Conservation (phyloP, 2,329 filamentous ascomycete species). For the Mycosphaerelloides madeirae region DNA sequence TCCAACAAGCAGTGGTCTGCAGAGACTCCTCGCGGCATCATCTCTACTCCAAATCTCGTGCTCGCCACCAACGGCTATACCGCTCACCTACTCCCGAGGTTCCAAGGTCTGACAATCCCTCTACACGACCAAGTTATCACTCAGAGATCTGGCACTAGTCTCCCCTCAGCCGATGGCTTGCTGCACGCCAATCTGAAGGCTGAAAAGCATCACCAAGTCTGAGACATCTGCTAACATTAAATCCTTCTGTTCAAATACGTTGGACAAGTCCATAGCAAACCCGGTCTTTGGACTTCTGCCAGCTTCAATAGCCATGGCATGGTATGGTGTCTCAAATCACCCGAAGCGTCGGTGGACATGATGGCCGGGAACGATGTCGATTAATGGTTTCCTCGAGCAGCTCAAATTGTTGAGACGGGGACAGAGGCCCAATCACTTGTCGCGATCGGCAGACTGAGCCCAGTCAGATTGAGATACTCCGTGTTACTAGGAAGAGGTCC, state of each 20-base stretch:
- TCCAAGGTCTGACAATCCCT: not conserved
- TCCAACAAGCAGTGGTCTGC: not conserved
- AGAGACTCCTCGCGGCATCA: not conserved
- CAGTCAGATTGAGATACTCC: no score
- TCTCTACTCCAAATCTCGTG: not conserved
- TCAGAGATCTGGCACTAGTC: not conserved
- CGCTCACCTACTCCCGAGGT: not conserved
- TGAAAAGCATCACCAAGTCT: no score
- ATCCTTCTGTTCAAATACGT: no score
- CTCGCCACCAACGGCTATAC: constrained; percentile 1
- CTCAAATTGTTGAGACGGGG: not conserved
- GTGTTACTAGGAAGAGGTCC: no score
- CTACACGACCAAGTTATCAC: not conserved
- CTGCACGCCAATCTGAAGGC: no score
- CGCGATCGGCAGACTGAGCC: not conserved
- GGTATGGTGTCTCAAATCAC: not conserved
- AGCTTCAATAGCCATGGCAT: not conserved
- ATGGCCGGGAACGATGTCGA: not conserved
- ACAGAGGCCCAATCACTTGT: not conserved
- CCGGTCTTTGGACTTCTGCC: not conserved
- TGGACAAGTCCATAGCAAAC: not conserved
- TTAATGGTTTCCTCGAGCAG: not conserved
- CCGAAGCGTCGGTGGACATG: not conserved
- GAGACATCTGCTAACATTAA: no score
- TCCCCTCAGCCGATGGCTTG: not conserved